Percentiles rank a stretch among this genome's conserved stretches.
These are phyloP conservation scores for Cucumis sativus DNA, from an alignment of 306 rosid genomes.

Conservation along the genomic window Cucumber_9930_V3 NC_026660.2:7501001-7501500, in stretches of 20 bases:
- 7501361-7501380: not conserved
- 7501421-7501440: not conserved
- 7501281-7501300: not conserved
- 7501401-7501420: not conserved
- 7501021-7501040: constrained; percentile 2
- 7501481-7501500: not conserved
- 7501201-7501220: constrained; percentile 27
- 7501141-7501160: constrained; percentile 12
- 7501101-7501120: not conserved
- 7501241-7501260: not conserved
- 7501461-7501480: not conserved
- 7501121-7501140: constrained; percentile 7
- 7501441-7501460: not conserved
- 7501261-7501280: not conserved
- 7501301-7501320: not conserved
- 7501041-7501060: not conserved
- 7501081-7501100: not conserved
- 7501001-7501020: constrained; percentile 28
- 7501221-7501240: constrained; percentile 16
- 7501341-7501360: not conserved
- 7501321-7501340: no score
- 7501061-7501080: not conserved
- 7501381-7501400: not conserved
- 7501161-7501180: constrained; percentile 2
- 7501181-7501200: constrained; percentile 16